These are phyloP conservation scores for Aspergillus oerlinghausenensis DNA, from an alignment of 2,329 filamentous ascomycete species.

Conservation along the genomic window DNA sequence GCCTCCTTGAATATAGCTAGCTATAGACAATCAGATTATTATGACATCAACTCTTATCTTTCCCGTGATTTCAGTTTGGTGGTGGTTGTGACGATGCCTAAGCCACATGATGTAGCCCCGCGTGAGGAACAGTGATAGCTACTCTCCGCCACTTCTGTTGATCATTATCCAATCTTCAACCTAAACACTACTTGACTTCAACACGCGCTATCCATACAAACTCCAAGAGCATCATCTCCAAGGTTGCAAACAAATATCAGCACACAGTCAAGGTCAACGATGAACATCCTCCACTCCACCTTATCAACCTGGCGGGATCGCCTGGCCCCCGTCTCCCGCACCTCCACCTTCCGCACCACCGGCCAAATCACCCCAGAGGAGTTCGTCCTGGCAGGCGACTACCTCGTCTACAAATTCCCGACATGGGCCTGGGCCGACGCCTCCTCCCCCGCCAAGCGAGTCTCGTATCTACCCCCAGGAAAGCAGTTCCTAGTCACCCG, in stretches of 20 bases:
- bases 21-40: neutral
- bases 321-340: slow-evolving; percentile 83
- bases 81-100: slow-evolving; percentile 8
- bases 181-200: neutral
- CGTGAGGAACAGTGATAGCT: slow-evolving; percentile 2
- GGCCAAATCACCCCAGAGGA: slow-evolving; percentile 97
- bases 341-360: slow-evolving; percentile 86
- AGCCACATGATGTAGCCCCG: slow-evolving; percentile 17
- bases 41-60: neutral
- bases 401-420: slow-evolving; percentile 97
- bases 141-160: slow-evolving; percentile 6
- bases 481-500: slow-evolving; percentile 96
- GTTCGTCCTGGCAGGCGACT: slow-evolving; percentile 92
- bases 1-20: neutral
- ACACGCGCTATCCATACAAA: neutral
- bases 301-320: slow-evolving; percentile 88
- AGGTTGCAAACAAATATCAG: neutral
- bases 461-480: slow-evolving; percentile 72
- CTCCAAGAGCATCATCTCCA: neutral
- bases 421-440: slow-evolving; percentile 97
- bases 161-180: neutral
- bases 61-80: neutral
- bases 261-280: slow-evolving; percentile 31
- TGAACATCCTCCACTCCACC: slow-evolving; percentile 91
- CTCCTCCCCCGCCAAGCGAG: slow-evolving; percentile 72